These are phyloP conservation scores for Salix koriyanagi DNA, from an alignment of 345 rosid species.

Conservation along the genomic window DNA sequence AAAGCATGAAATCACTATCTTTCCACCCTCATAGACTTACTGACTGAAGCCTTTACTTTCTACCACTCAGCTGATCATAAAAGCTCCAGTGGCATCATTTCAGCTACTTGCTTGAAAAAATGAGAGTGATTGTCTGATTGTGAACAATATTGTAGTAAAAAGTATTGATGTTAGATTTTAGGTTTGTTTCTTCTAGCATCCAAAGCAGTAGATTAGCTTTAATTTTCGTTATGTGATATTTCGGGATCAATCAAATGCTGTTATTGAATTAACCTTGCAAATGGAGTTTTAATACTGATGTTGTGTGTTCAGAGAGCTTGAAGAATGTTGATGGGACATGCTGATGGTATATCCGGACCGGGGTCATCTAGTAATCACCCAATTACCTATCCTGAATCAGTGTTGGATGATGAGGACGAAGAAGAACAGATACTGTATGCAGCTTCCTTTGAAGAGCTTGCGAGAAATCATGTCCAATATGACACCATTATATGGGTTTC, in stretches of 20 bases:
- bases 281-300: neutral
- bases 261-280: neutral
- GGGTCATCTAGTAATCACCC: constrained; percentile 38
- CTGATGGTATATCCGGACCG: constrained; percentile 42
- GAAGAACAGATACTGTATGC: constrained; percentile 40
- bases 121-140: neutral
- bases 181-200: neutral
- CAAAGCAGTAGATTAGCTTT: neutral
- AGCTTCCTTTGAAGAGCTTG: constrained; percentile 66
- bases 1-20: neutral
- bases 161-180: neutral
- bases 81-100: neutral
- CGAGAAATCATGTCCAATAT: constrained; percentile 37
- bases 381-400: constrained; percentile 38
- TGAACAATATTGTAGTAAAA: neutral
- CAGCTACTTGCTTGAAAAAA: neutral
- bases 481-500: constrained; percentile 66
- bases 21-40: neutral
- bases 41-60: neutral
- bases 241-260: neutral
- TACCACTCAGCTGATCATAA: neutral
- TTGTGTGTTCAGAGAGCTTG: neutral
- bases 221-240: neutral
- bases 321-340: constrained; percentile 52
- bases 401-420: constrained; percentile 33